Conservation (phyloP, 805 yeast species). For the Nakazawaea laoshanensis region DNA sequence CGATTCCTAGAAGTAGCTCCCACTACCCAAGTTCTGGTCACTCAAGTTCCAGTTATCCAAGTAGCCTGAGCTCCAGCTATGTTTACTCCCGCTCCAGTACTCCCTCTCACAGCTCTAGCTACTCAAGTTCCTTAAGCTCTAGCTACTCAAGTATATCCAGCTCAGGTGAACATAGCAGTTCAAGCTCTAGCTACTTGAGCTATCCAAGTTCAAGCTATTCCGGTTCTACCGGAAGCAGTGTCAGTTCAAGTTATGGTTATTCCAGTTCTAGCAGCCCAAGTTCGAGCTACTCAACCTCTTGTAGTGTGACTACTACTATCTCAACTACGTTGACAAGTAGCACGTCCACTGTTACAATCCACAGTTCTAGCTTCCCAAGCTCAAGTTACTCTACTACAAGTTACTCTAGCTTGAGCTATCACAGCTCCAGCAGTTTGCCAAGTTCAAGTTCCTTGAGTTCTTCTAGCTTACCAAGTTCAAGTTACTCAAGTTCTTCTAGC, state of each 20-base stretch:
- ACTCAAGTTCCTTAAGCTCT: constrained; percentile 1
- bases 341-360: background rate
- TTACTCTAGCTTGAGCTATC: constrained; percentile 6
- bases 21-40: constrained; percentile 5
- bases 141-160: constrained; percentile 4
- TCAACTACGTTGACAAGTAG: background rate
- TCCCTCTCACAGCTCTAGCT: background rate
- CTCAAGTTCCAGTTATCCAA: constrained; percentile 7
- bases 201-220: too few relatives aligned
- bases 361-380: constrained; percentile 1
- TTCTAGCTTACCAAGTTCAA: constrained; percentile 7
- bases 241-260: too few relatives aligned
- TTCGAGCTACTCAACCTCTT: too few relatives aligned
- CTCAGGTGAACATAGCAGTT: constrained; percentile 8
- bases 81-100: background rate
- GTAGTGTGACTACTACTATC: background rate
- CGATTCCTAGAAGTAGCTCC: too few relatives aligned
- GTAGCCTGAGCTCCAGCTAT: constrained; percentile 4
- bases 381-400: constrained; percentile 3
- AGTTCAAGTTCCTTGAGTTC: background rate
- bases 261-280: background rate
- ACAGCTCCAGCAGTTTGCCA: background rate
- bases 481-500: constrained; percentile 8
- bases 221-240: too few relatives aligned
- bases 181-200: constrained; percentile 2